Base-by-base conservation (phyloP, 2,329 filamentous ascomycete species). In the Penicillium paneum region DNA sequence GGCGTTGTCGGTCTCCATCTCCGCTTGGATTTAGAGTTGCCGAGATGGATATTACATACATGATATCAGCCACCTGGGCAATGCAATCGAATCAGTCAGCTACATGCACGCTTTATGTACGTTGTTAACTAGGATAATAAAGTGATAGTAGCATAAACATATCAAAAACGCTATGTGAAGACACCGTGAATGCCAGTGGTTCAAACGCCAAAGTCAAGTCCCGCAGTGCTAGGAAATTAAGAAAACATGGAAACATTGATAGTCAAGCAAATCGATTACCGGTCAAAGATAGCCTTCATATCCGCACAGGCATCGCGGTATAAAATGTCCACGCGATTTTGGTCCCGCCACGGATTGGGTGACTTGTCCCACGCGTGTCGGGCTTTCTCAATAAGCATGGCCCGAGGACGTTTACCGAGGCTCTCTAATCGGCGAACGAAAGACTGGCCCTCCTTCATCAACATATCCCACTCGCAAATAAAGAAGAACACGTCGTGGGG, bases 381-480 rank as follows among this genome's bases (percentile, higher is more conserved):
- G n/a, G 68, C 75, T 49, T 70, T 73, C 47, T 76, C 72, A 40
- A 79, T 76, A 65, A 78, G 73, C 69, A 76, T 78, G 44, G 70
- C 69, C 19, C 74, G 71, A 5, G 78, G 74, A 6, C 69, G 70
- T 57, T 79, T 80, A 21, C 76, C 74, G 44, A 78, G 63, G 1
- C 56, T 54, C 34, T 77, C 65, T 32, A 79, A 59, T 12, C 73
- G 69, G 12, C 73, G 67, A 41, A 76, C 71, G 49, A 79, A 79
- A 1, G 60, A 56, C 57, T 77, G 72, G 6, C 82, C 84, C 66
- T 87, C 84, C 13, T 79, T 78, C n/a, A 85, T 74, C 13, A 87
- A 72, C 83, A 86, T 86, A 64, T 87, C 84, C 81, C 81, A 86
- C 66, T 87, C 84, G 66, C 84, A 86, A 40, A 83, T 81, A 64